phyloP scores from a whole-genome alignment of 106 monocot species.

The Xerophyta viscosa region DNA sequence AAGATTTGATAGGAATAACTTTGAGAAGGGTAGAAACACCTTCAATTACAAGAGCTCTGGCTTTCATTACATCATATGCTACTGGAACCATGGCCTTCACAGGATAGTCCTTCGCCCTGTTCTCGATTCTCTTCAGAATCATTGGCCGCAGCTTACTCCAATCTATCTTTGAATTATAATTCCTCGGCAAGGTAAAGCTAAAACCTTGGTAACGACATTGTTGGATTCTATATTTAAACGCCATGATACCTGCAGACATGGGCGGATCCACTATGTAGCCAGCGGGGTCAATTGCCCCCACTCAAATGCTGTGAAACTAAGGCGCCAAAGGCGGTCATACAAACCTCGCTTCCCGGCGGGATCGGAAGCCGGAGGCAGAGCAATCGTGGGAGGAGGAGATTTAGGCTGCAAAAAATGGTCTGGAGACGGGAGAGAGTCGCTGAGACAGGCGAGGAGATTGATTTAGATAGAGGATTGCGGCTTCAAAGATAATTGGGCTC shows the following conservation, averaged over 20 bases:
- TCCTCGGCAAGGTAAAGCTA: conserved; percentile 13
- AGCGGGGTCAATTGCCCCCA: no score
- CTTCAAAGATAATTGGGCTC: no score
- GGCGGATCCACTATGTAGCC: neutral
- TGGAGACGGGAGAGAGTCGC: no score
- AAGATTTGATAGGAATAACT: conserved; percentile 58
- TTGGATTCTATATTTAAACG: conserved; percentile 3
- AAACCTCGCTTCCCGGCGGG: no score
- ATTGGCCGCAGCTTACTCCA: conserved; percentile 77
- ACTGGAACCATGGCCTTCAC: conserved; percentile 66
- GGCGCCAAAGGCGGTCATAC: no score
- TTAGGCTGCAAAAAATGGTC: no score
- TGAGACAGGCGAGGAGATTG: no score
- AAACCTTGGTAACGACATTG: conserved; percentile 1
- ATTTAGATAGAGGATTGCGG: no score
- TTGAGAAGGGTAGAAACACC: conserved; percentile 58
- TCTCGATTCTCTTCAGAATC: conserved; percentile 83
- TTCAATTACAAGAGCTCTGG: conserved; percentile 37
- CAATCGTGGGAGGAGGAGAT: no score
- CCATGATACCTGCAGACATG: conserved; percentile 4
- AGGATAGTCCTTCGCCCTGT: conserved; percentile 63
- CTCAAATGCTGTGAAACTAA: no score
- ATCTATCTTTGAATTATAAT: conserved; percentile 51
- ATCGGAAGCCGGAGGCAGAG: no score
- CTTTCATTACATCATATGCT: conserved; percentile 58